phyloP scores from a whole-genome alignment of 208 protist genomes.

The Spironucleus salmonicida region DNA sequence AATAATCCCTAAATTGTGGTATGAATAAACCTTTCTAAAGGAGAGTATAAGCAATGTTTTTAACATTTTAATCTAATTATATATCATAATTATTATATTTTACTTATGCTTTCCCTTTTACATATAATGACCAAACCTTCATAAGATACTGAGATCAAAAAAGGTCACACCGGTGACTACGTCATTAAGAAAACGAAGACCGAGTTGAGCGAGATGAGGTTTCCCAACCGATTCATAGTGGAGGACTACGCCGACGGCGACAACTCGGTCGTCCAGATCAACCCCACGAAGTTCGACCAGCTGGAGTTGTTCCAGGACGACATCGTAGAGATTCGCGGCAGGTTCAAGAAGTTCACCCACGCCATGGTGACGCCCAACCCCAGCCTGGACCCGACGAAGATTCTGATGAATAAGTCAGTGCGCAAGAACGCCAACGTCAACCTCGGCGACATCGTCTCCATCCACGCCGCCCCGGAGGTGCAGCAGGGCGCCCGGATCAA shows the following conservation, averaged over 20 bases:
- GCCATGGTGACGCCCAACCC: constrained; percentile 85
- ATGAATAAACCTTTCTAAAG: no score
- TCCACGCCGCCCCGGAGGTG: constrained; percentile 77
- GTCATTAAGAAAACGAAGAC: no score
- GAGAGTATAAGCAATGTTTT: no score
- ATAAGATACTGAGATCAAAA: no score
- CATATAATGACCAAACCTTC: no score
- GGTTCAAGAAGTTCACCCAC: constrained; percentile 73
- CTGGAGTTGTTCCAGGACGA: constrained; percentile 85
- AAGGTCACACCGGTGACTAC: no score
- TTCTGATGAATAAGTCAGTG: constrained; percentile 94
- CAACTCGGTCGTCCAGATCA: constrained; percentile 81
- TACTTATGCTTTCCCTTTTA: no score
- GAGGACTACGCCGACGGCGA: constrained; percentile 88
- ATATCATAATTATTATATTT: no score
- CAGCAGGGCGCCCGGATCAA: constrained; percentile 93
- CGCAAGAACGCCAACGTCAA: constrained; percentile 93
- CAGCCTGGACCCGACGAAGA: constrained; percentile 66
- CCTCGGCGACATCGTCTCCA: constrained; percentile 82
- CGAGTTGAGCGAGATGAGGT: no score
- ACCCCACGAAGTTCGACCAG: constrained; percentile 73
- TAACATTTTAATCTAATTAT: no score
- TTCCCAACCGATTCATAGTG: constrained; percentile 81
- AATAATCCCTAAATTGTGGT: no score
- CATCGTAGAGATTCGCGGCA: constrained; percentile 84